Percentiles rank a stretch among this genome's conserved stretches.
These are phyloP conservation scores for Trametopsis cervina DNA, from an alignment of 768 basidiomycete genomes.

Conservation along the genomic window DNA sequence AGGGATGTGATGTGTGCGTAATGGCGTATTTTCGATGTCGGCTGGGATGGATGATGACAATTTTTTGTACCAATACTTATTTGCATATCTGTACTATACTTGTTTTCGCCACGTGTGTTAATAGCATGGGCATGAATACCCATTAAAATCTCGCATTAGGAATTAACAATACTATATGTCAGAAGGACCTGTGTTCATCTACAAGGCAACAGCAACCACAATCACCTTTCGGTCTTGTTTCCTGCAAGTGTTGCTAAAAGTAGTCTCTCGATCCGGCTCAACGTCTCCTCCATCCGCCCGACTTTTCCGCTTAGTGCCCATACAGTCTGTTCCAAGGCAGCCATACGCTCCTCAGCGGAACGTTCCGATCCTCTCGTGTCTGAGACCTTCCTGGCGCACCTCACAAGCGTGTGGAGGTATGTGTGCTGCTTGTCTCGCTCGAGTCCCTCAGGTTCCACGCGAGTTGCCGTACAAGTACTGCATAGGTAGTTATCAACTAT, in stretches of 20 bases:
- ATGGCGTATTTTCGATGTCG: no score
- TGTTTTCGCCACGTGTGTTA: no score
- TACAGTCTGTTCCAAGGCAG: conserved; percentile 14
- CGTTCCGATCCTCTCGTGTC: conserved; percentile 12
- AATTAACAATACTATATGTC: no score
- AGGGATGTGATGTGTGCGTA: no score
- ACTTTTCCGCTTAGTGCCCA: conserved; percentile 11
- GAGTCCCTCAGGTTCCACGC: conserved; percentile 5
- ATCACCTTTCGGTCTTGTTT: no score
- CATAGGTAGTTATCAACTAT: conserved; percentile 19
- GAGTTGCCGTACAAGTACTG: conserved; percentile 16
- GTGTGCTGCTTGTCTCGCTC: conserved; percentile 10
- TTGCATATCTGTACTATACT: no score
- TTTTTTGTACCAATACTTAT: no score
- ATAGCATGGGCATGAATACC: no score
- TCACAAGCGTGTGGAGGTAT: conserved; percentile 18
- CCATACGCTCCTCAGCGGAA: conserved; percentile 18
- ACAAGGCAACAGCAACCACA: no score
- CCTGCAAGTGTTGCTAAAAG: conserved; percentile 7
- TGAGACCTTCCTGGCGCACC: conserved; percentile 8
- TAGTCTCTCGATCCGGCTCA: conserved; percentile 16
- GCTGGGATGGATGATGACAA: no score
- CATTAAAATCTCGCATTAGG: no score
- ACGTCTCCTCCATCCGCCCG: conserved; percentile 12
- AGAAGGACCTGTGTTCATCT: no score